Base-by-base conservation (phyloP, 768 basidiomycete genomes). In the Terana coerulea region DNA sequence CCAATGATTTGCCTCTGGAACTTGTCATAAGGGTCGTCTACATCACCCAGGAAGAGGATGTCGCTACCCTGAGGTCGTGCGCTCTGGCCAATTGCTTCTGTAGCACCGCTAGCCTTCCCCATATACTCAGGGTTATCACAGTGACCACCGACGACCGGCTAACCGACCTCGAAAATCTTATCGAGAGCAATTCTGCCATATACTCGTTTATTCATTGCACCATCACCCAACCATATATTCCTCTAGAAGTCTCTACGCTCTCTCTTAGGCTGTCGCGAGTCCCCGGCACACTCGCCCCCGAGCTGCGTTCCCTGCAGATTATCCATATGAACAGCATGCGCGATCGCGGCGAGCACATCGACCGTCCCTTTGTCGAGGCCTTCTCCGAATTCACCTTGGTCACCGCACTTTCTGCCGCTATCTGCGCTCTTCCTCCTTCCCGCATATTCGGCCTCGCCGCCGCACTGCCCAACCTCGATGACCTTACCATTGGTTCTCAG, bases 371-470 rank as follows among this genome's bases (percentile, higher is more conserved):
- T 29, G 39, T 54, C 15, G 12, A 24, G 22, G 29, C 34, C 4
- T 26, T 42, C 44, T n/a, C 37, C 21, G 44, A 36, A 11, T 53
- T 47, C 47, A 14, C 44, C 3, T 8, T 47, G 14, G 51, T 53
- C 10, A 31, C 31, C 2, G 5, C 17, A 14, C 52, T 54, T 22
- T 26, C 39, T 1, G 15, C 49, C 22, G 34, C 29, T 21, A 11
- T 43, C 26, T 49, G 34, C 25, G 19, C 44, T 1, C 44, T 49
- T 7, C 15, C 17, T 15, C 19, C 35, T 8, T 10, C 5, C 24
- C 19, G 42, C 31, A 6, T 54, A 17, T 34, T 9, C 25, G 17
- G 39, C 2, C 28, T 22, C 29, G 30, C 47, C 3, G 12, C 24
- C 17, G 45, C 52, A 2, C 22, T 53, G 3, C 52, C 52, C 11